Percentiles rank a stretch among this genome's conserved stretches.
These are phyloP conservation scores for Ambrosiella beaveri DNA, from an alignment of 2,329 filamentous ascomycete species.

Conservation along the genomic window DNA sequence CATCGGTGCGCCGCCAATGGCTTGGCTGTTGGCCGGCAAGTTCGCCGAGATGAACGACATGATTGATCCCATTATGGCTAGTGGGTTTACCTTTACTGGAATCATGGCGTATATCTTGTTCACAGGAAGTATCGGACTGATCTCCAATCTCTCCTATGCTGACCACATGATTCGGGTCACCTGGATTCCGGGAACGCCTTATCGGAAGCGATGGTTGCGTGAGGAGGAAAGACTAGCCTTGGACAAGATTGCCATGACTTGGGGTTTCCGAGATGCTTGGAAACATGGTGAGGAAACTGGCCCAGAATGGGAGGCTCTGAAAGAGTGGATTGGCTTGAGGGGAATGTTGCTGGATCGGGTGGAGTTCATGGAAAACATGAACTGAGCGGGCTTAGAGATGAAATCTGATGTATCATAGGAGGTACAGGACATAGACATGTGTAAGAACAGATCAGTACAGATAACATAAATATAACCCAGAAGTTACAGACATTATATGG, in stretches of 20 bases:
- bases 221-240: constrained; percentile 81
- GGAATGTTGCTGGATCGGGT: constrained; percentile 83
- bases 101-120: constrained; percentile 71
- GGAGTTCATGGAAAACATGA: constrained; percentile 85
- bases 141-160: constrained; percentile 74
- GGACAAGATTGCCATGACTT: constrained; percentile 71
- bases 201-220: constrained; percentile 67
- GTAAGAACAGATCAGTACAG: neutral
- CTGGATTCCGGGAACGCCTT: constrained; percentile 67
- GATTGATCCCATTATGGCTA: constrained; percentile 62
- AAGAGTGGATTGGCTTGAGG: constrained; percentile 65
- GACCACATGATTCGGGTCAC: constrained; percentile 91
- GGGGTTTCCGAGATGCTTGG: constrained; percentile 74
- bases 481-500: neutral
- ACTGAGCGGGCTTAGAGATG: neutral
- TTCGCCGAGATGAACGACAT: constrained; percentile 49
- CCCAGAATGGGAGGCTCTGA: constrained; percentile 70
- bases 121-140: constrained; percentile 63
- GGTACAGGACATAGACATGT: neutral
- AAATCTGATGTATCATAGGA: neutral
- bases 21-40: constrained; percentile 49
- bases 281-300: constrained; percentile 82
- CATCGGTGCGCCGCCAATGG: constrained; percentile 45
- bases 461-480: neutral
- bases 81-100: constrained; percentile 60